A percentile compares a stretch with the other conserved stretches of the same genome.
These are phyloP conservation scores for Tolypocladium tundrense DNA, from an alignment of 2,329 filamentous ascomycete species.

Conservation along the genomic window DNA sequence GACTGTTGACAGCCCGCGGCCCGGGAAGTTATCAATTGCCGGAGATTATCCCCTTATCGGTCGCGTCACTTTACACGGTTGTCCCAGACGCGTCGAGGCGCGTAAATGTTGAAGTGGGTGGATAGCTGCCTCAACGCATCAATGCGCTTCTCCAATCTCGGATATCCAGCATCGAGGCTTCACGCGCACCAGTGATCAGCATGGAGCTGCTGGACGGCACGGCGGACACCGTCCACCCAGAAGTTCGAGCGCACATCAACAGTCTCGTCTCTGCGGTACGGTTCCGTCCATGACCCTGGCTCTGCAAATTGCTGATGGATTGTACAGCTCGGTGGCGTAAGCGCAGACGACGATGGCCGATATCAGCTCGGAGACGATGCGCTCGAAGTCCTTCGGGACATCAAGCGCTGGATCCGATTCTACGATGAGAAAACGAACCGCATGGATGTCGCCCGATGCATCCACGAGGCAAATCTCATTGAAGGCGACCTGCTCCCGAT, in stretches of 20 bases:
- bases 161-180: not conserved
- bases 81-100: constrained; percentile 12
- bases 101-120: constrained; percentile 6
- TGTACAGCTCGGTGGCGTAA: constrained; percentile 69
- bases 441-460: constrained; percentile 86
- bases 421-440: constrained; percentile 91
- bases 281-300: constrained; percentile 12
- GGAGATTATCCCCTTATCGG: constrained; percentile 7
- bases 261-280: constrained; percentile 86
- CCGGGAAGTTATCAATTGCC: constrained; percentile 3
- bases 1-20: not conserved
- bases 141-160: not conserved
- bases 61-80: not conserved
- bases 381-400: constrained; percentile 79
- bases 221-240: constrained; percentile 67
- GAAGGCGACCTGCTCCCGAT: constrained; percentile 86
- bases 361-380: constrained; percentile 93
- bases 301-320: constrained; percentile 6
- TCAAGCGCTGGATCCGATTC: constrained; percentile 90
- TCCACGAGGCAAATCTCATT: constrained; percentile 87
- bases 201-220: constrained; percentile 46
- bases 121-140: not conserved
- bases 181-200: not conserved
- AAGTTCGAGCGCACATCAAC: constrained; percentile 87
- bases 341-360: constrained; percentile 65